Percentiles rank a stretch among this genome's conserved stretches.
These are phyloP conservation scores for Canariomyces notabilis DNA, from an alignment of 2,329 filamentous ascomycete genomes.

Conservation along the genomic window DNA sequence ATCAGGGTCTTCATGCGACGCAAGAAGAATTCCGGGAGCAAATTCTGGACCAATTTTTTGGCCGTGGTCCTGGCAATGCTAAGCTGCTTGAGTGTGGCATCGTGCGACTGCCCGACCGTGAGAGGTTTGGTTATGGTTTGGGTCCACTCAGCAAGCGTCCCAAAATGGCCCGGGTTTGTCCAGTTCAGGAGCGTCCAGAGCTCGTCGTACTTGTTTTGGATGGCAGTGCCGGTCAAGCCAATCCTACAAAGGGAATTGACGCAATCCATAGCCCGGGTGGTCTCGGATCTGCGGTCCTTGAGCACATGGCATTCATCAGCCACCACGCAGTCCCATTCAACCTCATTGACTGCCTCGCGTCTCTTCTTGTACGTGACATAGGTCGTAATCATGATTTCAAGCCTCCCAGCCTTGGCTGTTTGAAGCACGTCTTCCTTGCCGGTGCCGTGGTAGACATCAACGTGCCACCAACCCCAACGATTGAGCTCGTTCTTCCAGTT, in stretches of 20 bases:
- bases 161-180: slow-evolving; percentile 77
- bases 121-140: slow-evolving; percentile 72
- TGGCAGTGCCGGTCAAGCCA: slow-evolving; percentile 89
- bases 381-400: slow-evolving; percentile 92
- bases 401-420: slow-evolving; percentile 66
- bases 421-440: slow-evolving; percentile 64
- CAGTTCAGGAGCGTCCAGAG: slow-evolving; percentile 95
- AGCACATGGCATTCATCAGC: slow-evolving; percentile 91
- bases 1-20: slow-evolving; percentile 91
- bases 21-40: slow-evolving; percentile 85
- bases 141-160: slow-evolving; percentile 68
- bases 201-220: slow-evolving; percentile 97
- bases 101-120: slow-evolving; percentile 84
- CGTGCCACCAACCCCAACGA: slow-evolving; percentile 94
- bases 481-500: slow-evolving; percentile 88
- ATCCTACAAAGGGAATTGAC: slow-evolving; percentile 90
- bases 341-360: slow-evolving; percentile 67
- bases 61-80: slow-evolving; percentile 77
- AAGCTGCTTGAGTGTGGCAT: slow-evolving; percentile 78
- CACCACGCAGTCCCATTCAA: slow-evolving; percentile 90
- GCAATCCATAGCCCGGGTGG: slow-evolving; percentile 81
- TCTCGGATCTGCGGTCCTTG: slow-evolving; percentile 73
- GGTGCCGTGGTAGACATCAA: slow-evolving; percentile 72
- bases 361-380: slow-evolving; percentile 85
- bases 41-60: slow-evolving; percentile 75